Conservation (phyloP, 2,329 filamentous ascomycete genomes). For the Beauveria bassiana region DNA sequence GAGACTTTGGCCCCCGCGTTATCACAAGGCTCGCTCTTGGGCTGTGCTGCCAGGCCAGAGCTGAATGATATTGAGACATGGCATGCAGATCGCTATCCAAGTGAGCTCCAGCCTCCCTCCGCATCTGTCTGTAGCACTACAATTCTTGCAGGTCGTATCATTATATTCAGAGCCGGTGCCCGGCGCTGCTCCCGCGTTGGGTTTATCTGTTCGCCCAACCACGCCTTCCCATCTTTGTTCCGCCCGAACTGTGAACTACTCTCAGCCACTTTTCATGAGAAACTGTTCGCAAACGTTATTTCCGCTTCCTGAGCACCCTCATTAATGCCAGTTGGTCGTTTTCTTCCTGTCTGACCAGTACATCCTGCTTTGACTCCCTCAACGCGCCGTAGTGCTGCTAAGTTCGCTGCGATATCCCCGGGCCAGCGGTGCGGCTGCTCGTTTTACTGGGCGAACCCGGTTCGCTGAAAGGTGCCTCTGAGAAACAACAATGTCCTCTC, state of each 20-base stretch:
- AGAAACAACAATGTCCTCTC: not conserved
- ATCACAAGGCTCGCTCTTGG: not conserved
- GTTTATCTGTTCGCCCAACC: not conserved
- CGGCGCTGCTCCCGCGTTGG: not conserved
- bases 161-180: not conserved
- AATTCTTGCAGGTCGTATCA: too few relatives aligned
- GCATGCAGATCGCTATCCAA: too few relatives aligned
- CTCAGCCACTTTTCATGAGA: not conserved
- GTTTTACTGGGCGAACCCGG: not conserved
- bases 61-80: not conserved
- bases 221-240: not conserved
- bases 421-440: not conserved
- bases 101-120: too few relatives aligned
- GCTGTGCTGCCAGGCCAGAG: not conserved
- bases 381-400: not conserved
- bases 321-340: not conserved
- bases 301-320: not conserved
- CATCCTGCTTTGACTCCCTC: not conserved
- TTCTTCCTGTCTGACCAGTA: not conserved
- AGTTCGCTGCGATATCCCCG: not conserved
- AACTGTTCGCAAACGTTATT: not conserved
- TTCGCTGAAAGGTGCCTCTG: not conserved
- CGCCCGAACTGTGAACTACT: not conserved
- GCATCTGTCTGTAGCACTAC: too few relatives aligned
- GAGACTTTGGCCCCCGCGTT: not conserved